Evolutionary conservation across 2,329 filamentous ascomycete species (phyloP).

Genomic region (Amylocarpus encephaloides): DNA sequence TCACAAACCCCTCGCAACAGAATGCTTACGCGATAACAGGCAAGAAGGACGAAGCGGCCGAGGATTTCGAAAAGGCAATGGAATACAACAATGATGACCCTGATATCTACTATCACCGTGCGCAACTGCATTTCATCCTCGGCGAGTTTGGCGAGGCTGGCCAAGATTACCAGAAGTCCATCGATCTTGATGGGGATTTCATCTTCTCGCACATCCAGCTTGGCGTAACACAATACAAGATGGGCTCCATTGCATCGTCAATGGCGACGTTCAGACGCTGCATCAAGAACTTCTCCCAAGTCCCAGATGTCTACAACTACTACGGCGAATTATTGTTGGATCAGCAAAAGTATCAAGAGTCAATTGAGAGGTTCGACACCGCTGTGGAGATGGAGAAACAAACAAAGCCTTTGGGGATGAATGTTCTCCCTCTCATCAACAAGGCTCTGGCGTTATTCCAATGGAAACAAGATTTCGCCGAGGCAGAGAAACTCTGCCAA

Average conservation of each 20-base stretch:
- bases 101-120: constrained; percentile 98
- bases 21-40: constrained; percentile 43
- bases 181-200: constrained; percentile 90
- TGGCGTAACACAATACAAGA: constrained; percentile 99
- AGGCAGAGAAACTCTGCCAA: constrained; percentile 93
- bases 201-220: constrained; percentile 99
- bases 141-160: constrained; percentile 87
- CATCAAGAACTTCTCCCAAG: constrained; percentile 96
- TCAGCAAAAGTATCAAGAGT: constrained; percentile 91
- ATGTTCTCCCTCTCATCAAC: constrained; percentile 95
- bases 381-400: constrained; percentile 99
- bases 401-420: constrained; percentile 90
- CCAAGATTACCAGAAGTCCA: constrained; percentile 99
- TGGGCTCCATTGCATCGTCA: constrained; percentile 93
- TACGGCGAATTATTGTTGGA: constrained; percentile 95
- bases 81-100: constrained; percentile 82
- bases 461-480: constrained; percentile 93
- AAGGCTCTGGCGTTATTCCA: constrained; percentile 96
- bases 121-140: constrained; percentile 96
- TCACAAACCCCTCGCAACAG: background rate
- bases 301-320: constrained; percentile 99
- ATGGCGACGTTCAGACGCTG: constrained; percentile 98
- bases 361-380: constrained; percentile 95
- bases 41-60: constrained; percentile 76
- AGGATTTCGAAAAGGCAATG: constrained; percentile 82